Conservation (phyloP, 202 grass and related monocot species). For the Digitaria exilis region DNA sequence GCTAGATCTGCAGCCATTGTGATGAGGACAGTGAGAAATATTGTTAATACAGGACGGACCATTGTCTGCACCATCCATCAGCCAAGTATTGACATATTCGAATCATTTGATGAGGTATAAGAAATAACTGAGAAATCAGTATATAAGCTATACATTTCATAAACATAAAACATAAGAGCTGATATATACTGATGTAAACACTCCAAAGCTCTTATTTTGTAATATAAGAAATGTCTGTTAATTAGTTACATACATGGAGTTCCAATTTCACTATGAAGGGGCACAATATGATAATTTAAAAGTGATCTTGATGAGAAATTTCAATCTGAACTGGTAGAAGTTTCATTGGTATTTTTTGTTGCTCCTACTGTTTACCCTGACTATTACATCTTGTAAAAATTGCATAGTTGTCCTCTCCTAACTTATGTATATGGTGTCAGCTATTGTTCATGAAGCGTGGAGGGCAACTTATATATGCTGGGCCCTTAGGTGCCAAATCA, state of each 20-base stretch:
- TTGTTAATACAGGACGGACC: slow-evolving; percentile 92
- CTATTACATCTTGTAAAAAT: slow-evolving; percentile 8
- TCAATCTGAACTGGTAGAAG: background rate
- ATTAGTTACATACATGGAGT: background rate
- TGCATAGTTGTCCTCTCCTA: slow-evolving; percentile 11
- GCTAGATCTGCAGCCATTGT: slow-evolving; percentile 98
- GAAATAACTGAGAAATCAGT: background rate
- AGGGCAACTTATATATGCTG: slow-evolving; percentile 97
- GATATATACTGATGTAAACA: background rate
- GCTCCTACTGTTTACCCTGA: background rate
- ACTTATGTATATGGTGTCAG: slow-evolving; percentile 50
- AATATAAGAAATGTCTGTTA: background rate
- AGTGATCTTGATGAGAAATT: slow-evolving; percentile 1
- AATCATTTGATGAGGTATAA: slow-evolving; percentile 96
- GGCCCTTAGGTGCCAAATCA: slow-evolving; percentile 86
- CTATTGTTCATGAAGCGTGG: slow-evolving; percentile 99
- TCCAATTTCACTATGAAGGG: background rate
- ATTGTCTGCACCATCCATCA: slow-evolving; percentile 99
- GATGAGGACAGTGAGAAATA: slow-evolving; percentile 99
- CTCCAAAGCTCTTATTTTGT: background rate
- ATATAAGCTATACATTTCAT: slow-evolving; percentile 5
- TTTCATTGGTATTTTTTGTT: background rate
- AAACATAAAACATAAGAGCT: background rate
- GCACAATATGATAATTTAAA: background rate
- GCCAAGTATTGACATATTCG: slow-evolving; percentile 98